phyloP scores from a whole-genome alignment of 768 basidiomycete species.

The Royoungia palumana region DNA sequence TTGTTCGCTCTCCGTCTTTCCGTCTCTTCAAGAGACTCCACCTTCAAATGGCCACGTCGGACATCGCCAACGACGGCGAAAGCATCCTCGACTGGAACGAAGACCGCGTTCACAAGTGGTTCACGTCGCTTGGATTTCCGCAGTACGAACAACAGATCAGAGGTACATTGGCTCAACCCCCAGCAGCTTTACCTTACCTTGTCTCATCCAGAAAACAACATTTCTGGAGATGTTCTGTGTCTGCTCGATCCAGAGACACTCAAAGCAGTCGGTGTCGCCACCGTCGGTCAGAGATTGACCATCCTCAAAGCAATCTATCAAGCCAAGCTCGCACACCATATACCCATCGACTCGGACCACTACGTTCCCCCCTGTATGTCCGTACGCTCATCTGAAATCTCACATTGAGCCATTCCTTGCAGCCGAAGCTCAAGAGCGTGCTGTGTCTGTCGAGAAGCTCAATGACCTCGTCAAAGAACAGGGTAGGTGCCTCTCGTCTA shows the following conservation, averaged over 20 bases:
- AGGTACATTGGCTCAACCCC: conserved; percentile 41
- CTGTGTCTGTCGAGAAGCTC: conserved; percentile 61
- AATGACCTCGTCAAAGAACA: conserved; percentile 69
- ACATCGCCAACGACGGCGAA: conserved; percentile 26
- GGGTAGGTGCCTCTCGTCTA: conserved; percentile 41
- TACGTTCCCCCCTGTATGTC: conserved; percentile 87
- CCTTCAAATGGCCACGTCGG: conserved; percentile 27
- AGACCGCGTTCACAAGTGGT: conserved; percentile 74
- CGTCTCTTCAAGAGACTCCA: neutral
- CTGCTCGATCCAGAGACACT: conserved; percentile 80
- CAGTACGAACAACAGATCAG: conserved; percentile 82
- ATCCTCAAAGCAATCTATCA: conserved; percentile 93
- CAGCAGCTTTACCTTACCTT: conserved; percentile 4
- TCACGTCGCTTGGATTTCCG: conserved; percentile 71
- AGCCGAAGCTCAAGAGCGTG: conserved; percentile 61
- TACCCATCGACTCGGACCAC: conserved; percentile 79
- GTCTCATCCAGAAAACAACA: conserved; percentile 68
- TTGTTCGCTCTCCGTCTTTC: neutral
- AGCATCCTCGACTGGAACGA: conserved; percentile 68
- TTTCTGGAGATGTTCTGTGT: conserved; percentile 87
- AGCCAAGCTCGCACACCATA: conserved; percentile 77
- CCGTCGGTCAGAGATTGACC: conserved; percentile 86
- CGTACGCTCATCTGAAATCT: neutral
- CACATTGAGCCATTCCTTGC: neutral
- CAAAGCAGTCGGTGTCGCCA: conserved; percentile 83